phyloP scores from a whole-genome alignment of 164 flowering plant species.

The Echeveria elegans region DNA sequence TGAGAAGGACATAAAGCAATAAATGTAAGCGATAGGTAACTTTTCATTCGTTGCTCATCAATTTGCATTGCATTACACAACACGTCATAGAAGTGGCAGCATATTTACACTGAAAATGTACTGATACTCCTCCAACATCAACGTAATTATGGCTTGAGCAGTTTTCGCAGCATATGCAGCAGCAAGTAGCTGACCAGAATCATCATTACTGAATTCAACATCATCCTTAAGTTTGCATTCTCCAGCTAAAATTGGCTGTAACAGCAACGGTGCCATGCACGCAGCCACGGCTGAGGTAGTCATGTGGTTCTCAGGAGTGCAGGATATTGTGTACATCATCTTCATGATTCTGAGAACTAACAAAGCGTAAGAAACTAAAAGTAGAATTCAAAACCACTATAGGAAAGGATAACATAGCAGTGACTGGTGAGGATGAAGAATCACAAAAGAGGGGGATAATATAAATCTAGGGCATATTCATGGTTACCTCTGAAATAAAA shows the following conservation, averaged over 20 bases:
- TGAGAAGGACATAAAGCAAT: neutral
- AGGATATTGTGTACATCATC: constrained; percentile 88
- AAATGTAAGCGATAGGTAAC: neutral
- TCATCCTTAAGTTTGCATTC: constrained; percentile 94
- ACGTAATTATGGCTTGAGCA: constrained; percentile 85
- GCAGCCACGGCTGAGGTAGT: constrained; percentile 96
- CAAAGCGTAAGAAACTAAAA: constrained; percentile 2
- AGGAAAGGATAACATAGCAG: neutral
- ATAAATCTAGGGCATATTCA: neutral
- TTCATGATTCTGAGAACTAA: constrained; percentile 53
- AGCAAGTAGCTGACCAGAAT: constrained; percentile 92
- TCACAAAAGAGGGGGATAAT: too few relatives aligned
- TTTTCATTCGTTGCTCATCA: neutral
- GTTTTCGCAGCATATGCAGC: constrained; percentile 98
- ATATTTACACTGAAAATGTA: constrained; percentile 78
- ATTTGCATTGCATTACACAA: neutral
- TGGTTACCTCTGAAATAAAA: constrained; percentile 71
- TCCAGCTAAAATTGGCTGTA: constrained; percentile 91
- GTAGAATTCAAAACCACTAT: neutral
- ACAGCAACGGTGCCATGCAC: constrained; percentile 96
- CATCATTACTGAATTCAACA: constrained; percentile 64
- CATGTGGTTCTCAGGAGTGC: constrained; percentile 88
- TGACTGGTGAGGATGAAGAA: neutral
- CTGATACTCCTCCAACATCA: constrained; percentile 86
- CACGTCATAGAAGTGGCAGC: neutral